phyloP scores from a whole-genome alignment of 352 stramenopile genomes.

The Phytophthora crassamura region DNA sequence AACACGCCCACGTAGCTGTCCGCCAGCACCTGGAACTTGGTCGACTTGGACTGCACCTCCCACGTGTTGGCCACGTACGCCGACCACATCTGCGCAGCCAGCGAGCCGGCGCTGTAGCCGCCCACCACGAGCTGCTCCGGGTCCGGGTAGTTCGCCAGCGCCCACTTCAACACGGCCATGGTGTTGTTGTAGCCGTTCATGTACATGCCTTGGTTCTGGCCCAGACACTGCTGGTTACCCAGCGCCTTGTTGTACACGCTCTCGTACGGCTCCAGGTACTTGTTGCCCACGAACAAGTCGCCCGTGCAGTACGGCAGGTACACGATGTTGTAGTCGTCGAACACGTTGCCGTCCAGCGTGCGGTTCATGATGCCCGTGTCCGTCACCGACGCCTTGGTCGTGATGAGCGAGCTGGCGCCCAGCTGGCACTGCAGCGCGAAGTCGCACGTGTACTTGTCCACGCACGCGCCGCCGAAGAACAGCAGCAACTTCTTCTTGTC shows the following conservation, averaged over 20 bases:
- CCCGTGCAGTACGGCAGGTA: conserved; percentile 74
- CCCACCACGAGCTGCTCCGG: conserved; percentile 55
- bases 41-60: conserved; percentile 46
- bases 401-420: conserved; percentile 43
- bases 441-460: conserved; percentile 56
- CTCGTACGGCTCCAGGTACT: conserved; percentile 26
- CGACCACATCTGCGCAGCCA: conserved; percentile 52
- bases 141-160: conserved; percentile 57
- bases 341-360: too few species aligned
- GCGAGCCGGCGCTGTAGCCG: conserved; percentile 57
- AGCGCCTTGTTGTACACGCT: conserved; percentile 41
- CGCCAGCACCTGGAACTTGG: conserved; percentile 49
- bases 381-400: conserved; percentile 38
- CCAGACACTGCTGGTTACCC: conserved; percentile 38
- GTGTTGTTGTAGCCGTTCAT: conserved; percentile 70
- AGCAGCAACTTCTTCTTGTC: conserved; percentile 66
- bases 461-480: conserved; percentile 59
- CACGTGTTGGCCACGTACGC: conserved; percentile 54
- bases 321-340: conserved; percentile 73
- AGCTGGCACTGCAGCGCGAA: conserved; percentile 58
- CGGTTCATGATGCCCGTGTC: conserved; percentile 59
- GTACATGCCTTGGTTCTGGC: conserved; percentile 50
- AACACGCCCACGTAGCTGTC: conserved; percentile 65
- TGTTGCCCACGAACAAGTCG: conserved; percentile 60
- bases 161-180: conserved; percentile 61